Base-by-base conservation (phyloP, 306 rosid species). In the Clitoria ternatea region DNA sequence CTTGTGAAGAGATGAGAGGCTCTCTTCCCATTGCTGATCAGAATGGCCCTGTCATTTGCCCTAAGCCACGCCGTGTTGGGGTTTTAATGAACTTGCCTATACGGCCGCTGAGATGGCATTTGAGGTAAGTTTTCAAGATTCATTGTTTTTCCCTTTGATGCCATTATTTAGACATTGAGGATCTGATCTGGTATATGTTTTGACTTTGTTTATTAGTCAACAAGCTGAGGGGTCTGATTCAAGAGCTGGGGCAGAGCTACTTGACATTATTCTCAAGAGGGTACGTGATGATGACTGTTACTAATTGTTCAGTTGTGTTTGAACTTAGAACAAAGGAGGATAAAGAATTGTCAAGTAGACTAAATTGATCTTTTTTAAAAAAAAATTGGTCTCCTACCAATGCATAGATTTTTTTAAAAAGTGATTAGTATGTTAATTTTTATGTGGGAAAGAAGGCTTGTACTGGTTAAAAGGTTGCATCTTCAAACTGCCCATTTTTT, bases 161-260 rank as follows among this genome's bases (percentile, higher is more conserved):
- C 10, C 62, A 61, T 18, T 78, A 26, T 66, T 74, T 54, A 15
- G 45, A 7, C 35, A 43, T 39, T 44, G 72, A 32, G 43, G 39
- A 29, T 57, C 77, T 66, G 54, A 78, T 56, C 11, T 70, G 50
- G 23, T 45, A 1, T 33, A 36, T 61, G 63, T 59, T 70, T 43
- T 32, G 2, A 9, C 27, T 15, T 14, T 54, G 70, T 75, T 78
- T 35, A 35, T 48, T 39, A 80, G 88, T 23, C 85, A 81, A 71
- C 79, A 53, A 66, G 22, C 59, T 20, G 88, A 79, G 49, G 60
- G 67, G 0, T 52, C 75, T 60, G 90, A 88, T 36, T 87, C 92
- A 7, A 85, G 80, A 53, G 96, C 89, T 68, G 93, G 91, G 82
- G 87, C 89, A 37, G 96, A 90, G 73, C 86, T 90, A 22, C 85